Base-by-base conservation (phyloP, 805 yeast species). In the Candida takata region DNA sequence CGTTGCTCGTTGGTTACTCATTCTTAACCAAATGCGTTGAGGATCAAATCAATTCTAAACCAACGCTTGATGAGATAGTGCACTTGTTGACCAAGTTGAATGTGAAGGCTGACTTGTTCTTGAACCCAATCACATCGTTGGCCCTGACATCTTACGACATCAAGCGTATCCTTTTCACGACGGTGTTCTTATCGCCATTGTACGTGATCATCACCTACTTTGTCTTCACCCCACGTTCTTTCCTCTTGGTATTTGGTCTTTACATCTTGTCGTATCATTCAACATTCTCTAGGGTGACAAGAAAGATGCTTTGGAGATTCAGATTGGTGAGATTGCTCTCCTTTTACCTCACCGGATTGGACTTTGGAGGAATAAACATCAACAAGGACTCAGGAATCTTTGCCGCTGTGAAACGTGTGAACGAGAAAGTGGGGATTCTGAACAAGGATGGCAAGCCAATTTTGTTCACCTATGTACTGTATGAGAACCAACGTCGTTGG, bases 401-500 rank as follows among this genome's bases (percentile, higher is more conserved):
- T 38, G 65, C 70, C 2, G 66, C 66, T 27, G 70, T 65, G 8
- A 66, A 65, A 31, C 59, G 60, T 31, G 57, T 64, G 43, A 51
- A 64, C 53, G 46, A 59, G 45, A 46, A 60, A 47, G 53, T 45
- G 52, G 50, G 61, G 45, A 31, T 54, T 49, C 36, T 48, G 41
- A 33, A 47, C 31, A 44, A 51, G 41, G 63, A 59, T 34, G 66
- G 67, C 7, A 67, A 67, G 40, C 72, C 77, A 18, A 87, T 85
- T 21, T 63, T 88, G 37, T 92, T 88, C 59, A 88, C 97, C 5
- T 90, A 85, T 59, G 97, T 86, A 2, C 67, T 92, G 9, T 88
- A 79, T 58, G 98, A 90, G 57, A 90, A 90, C 57, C 97, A 90
- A 64, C 77, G 98, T 54, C 78, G 94, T 51, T 90, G 98, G 98